Evolutionary conservation across 345 rosid genomes (phyloP), one percentile per base, ranked within the genome.

Genomic region (Adansonia digitata): DNA sequence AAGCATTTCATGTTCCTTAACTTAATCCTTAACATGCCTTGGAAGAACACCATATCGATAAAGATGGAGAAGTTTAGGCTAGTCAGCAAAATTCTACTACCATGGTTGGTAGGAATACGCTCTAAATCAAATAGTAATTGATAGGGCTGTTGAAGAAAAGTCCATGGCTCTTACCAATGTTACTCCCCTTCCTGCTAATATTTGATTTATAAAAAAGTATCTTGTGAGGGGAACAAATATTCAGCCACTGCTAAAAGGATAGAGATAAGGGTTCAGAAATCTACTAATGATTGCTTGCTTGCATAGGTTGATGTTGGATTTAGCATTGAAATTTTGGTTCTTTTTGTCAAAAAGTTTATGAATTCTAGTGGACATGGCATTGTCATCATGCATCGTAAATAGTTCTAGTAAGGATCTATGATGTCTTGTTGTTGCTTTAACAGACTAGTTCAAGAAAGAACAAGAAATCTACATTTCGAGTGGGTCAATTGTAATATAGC

Each of bases 231-330:
- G 31, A 13, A 26, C 77, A 9, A 72, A 46, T 24, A 60, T 69
- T 69, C 87, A 67, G 59, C 75, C 59, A 46, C 80, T 75, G 73
- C 90, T n/a, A n/a, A 57, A 35, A 85, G 26, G 59, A 64, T 75
- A 20, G 83, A 37, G 64, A 79, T 74, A 17, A 81, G 81, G 83
- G 86, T 81, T 73, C 94, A 85, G 62, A 91, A 66, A 79, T 92
- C 92, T 27, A 90, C 86, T n/a, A 98, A 91, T 77, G 98, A 94
- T 79, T 86, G 90, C 34, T 35, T 94, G 60, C 88, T 92, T 79
- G 89, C 95, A 1, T 85, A 75, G 97, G 98, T 98, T n/a, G 96
- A 94, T 0, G 90, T 91, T 46, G 98, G 97, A 63, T 93, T 94
- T 42, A 82, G 94, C 56, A 69, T 94, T 13, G 98, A 96, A 17